These are phyloP conservation scores for Huiozyma naganishii DNA, from an alignment of 805 yeast species.

Conservation along the genomic window DNA sequence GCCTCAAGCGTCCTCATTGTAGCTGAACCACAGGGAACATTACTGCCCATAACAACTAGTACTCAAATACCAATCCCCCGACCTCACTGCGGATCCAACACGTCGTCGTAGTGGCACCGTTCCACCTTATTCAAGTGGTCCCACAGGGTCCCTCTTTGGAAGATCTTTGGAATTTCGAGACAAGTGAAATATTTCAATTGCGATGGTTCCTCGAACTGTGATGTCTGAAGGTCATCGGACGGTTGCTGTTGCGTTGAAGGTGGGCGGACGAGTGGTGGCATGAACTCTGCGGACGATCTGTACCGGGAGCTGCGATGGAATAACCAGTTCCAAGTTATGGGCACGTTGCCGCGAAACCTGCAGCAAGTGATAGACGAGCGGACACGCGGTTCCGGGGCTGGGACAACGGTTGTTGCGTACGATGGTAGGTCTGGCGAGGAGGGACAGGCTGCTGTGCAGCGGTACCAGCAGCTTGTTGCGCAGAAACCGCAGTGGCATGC, in stretches of 20 bases:
- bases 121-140: too few relatives aligned
- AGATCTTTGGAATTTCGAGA: too few relatives aligned
- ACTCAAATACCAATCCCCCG: neutral
- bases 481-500: constrained; percentile 37
- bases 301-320: constrained; percentile 23
- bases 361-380: constrained; percentile 16
- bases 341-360: constrained; percentile 22
- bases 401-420: neutral
- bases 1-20: constrained; percentile 18
- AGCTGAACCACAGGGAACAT: neutral
- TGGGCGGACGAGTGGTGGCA: too few relatives aligned
- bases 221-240: too few relatives aligned
- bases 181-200: too few relatives aligned
- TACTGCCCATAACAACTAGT: neutral
- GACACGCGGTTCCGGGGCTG: neutral
- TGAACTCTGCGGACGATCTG: constrained; percentile 10
- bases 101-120: too few relatives aligned
- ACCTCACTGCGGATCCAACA: neutral
- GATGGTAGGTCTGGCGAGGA: neutral
- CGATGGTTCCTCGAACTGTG: too few relatives aligned
- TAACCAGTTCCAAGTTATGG: constrained; percentile 21
- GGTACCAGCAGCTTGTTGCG: constrained; percentile 11
- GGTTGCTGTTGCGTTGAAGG: too few relatives aligned
- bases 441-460: constrained; percentile 12
- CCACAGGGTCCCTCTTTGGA: too few relatives aligned